Percentiles rank a stretch among this genome's conserved stretches.
Evolutionary conservation across 2,329 filamentous ascomycete species (phyloP).

Genomic region (Ceratocystis diversiconidia): DNA sequence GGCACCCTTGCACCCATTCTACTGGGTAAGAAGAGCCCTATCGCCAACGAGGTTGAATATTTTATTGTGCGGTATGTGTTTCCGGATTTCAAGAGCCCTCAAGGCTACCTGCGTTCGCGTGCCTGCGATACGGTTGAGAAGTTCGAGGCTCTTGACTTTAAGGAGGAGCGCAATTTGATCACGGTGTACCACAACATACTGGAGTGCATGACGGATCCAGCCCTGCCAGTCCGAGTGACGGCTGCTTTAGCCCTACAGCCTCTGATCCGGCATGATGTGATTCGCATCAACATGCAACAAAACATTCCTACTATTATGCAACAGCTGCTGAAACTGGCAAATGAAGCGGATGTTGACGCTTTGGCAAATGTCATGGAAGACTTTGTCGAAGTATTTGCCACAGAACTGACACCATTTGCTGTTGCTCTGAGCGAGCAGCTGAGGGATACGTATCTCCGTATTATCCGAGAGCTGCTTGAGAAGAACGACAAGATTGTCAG

Average conservation of each 20-base stretch:
- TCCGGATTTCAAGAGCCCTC: conserved; percentile 84
- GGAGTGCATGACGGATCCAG: conserved; percentile 90
- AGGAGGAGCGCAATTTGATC: conserved; percentile 88
- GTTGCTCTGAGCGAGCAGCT: conserved; percentile 92
- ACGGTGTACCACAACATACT: conserved; percentile 94
- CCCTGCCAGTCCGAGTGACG: conserved; percentile 84
- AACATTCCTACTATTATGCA: conserved; percentile 99
- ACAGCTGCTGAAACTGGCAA: conserved; percentile 88
- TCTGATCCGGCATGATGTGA: conserved; percentile 86
- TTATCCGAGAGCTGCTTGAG: conserved; percentile 80
- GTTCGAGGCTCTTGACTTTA: conserved; percentile 93
- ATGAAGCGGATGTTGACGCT: conserved; percentile 94
- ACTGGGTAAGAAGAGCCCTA: conserved; percentile 93
- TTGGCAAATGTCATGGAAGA: conserved; percentile 99
- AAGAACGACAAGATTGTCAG: conserved; percentile 66
- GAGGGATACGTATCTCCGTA: conserved; percentile 87
- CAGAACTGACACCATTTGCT: conserved; percentile 90
- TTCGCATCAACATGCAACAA: conserved; percentile 88
- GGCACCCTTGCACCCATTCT: conserved; percentile 88
- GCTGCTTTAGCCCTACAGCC: conserved; percentile 89
- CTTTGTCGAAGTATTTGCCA: conserved; percentile 96
- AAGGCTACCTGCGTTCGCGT: conserved; percentile 83
- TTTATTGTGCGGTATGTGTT: conserved; percentile 98
- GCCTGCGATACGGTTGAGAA: conserved; percentile 97
- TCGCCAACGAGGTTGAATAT: conserved; percentile 93